Base-by-base conservation (phyloP, 1,284 basidiomycete genomes). In the Takashimella tepidaria region DNA sequence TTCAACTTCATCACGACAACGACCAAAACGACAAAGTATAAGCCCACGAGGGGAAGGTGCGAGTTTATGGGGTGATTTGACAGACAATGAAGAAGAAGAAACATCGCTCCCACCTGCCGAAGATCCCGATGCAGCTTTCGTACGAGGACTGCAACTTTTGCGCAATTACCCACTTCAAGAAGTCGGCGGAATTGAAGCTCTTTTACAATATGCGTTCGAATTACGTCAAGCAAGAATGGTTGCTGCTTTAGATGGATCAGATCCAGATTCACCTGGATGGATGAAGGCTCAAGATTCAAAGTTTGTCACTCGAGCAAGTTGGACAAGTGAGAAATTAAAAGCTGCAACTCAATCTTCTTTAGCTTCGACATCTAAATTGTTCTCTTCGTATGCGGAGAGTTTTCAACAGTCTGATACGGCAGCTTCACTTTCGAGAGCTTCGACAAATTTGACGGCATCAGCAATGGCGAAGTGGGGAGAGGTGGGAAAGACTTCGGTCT, bases 181-280 rank as follows among this genome's bases (percentile, higher is more conserved):
- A 12, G 60, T 71, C 13, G 71, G 68, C 11, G 67, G 63, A 2
- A 50, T 66, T 1, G 41, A 52, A 4, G 58, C 59, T 8, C 44
- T 73, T 2, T 42, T 71, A 11, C 56, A 62, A 43, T 63, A 63
- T 5, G 62, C 69, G 4, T 62, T 58, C 44, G 61, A 69, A 44
- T 51, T 73, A 21, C 54, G 61, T 20, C 63, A 69, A 42, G 61
- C 58, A 8, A 53, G 69, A 8, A 24, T 64, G 10, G 49, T 62
- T 5, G 57, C 67, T 16, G 41, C 53, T 19, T 41, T 56, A 16
- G 53, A 53, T 2, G 69, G 67, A 3, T 58, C 60, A 11, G 61
- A 67, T 43, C 61, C 66, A 2, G 69, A 69, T 19, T 40, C 42
- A 3, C 48, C 51, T 8, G 57, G 49, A 0, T 59, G 61, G 54